Evolutionary conservation across 495 filamentous ascomycete species (phyloP).

Genomic region (Aspergillus coremiiformis): DNA sequence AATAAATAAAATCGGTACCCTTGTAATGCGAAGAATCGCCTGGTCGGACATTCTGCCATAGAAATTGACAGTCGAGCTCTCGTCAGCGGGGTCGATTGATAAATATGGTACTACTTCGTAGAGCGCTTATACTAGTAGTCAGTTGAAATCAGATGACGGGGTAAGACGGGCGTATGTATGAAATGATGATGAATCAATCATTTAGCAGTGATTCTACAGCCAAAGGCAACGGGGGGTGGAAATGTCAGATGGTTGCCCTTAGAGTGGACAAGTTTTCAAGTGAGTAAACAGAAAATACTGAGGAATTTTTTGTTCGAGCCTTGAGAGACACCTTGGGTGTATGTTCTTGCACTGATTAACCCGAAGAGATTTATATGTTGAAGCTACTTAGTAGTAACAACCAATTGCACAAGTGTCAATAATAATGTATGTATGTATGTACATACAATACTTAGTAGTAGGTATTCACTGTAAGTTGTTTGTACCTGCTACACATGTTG

Average conservation of each 20-base stretch:
- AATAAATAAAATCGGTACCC: conserved; percentile 49
- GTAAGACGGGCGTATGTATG: neutral
- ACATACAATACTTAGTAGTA: too few relatives aligned
- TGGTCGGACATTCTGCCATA: conserved; percentile 65
- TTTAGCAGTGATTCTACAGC: neutral
- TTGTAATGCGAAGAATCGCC: conserved; percentile 76
- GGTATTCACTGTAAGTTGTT: too few relatives aligned
- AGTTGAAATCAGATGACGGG: neutral
- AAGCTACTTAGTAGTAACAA: too few relatives aligned
- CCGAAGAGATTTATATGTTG: neutral
- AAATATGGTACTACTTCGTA: neutral
- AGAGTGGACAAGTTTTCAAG: neutral
- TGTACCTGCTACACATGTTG: too few relatives aligned
- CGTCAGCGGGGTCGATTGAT: neutral
- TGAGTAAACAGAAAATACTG: neutral
- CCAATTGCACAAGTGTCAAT: too few relatives aligned
- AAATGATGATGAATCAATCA: neutral
- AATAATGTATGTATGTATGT: too few relatives aligned
- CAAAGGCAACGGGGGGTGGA: neutral
- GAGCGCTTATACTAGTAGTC: neutral
- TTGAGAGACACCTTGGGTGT: neutral
- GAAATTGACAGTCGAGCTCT: neutral
- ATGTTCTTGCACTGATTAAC: neutral
- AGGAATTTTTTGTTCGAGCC: neutral
- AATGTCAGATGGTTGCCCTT: neutral